These are phyloP conservation scores for Starmerella floris DNA, from an alignment of 805 yeast species.

Conservation along the genomic window DNA sequence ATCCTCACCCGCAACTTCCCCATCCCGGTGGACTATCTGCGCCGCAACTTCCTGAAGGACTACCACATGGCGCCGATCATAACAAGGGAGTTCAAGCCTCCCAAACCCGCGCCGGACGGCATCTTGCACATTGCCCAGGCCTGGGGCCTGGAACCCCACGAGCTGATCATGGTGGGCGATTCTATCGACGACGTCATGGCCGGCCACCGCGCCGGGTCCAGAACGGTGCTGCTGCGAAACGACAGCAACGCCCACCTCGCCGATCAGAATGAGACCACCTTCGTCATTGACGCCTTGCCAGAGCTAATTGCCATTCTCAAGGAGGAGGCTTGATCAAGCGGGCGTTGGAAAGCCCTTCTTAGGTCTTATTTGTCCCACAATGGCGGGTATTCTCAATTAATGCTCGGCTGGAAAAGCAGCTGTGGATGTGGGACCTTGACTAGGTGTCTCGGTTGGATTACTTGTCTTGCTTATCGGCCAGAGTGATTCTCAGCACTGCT, in stretches of 20 bases:
- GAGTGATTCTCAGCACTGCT: no score
- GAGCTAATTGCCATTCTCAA: slow-evolving; percentile 16
- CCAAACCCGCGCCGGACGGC: slow-evolving; percentile 58
- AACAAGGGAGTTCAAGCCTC: slow-evolving; percentile 52
- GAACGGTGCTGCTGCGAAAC: slow-evolving; percentile 42
- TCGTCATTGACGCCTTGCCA: slow-evolving; percentile 25
- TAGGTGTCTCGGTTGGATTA: no score
- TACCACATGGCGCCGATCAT: slow-evolving; percentile 37
- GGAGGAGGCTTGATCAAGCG: background rate
- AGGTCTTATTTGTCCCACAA: no score
- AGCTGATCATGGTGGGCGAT: slow-evolving; percentile 60
- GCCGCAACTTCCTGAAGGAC: slow-evolving; percentile 33
- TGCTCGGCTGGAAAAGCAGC: no score
- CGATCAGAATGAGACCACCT: slow-evolving; percentile 29
- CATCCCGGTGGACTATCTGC: slow-evolving; percentile 42
- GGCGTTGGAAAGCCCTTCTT: no score
- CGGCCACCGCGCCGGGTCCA: slow-evolving; percentile 50
- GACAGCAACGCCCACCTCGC: slow-evolving; percentile 37
- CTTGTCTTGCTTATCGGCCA: no score
- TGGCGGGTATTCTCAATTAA: no score
- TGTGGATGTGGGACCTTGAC: no score
- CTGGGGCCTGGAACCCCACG: slow-evolving; percentile 37
- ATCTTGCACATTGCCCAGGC: slow-evolving; percentile 39
- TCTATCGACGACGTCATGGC: slow-evolving; percentile 56
- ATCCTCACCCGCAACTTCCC: slow-evolving; percentile 52